These are phyloP conservation scores for Salicornia ramosissima DNA, from an alignment of 148 eudicot species.

Conservation along the genomic window DNA sequence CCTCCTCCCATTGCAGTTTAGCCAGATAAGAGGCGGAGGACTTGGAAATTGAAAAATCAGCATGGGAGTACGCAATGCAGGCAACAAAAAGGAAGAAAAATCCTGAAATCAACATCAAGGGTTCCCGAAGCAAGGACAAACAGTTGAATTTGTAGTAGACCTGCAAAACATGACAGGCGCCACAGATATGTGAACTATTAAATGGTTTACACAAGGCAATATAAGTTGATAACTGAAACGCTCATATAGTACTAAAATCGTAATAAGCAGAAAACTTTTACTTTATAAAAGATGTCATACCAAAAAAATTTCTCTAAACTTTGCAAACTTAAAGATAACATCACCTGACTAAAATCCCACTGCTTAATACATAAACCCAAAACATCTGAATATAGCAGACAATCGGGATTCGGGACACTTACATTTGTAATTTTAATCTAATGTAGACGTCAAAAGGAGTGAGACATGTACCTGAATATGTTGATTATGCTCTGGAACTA, in stretches of 20 bases:
- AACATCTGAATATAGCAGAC: background rate
- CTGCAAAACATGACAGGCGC: conserved; percentile 38
- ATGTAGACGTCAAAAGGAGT: background rate
- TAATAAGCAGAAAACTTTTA: background rate
- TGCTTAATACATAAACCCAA: background rate
- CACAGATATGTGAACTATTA: background rate
- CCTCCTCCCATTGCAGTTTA: conserved; percentile 97
- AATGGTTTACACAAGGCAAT: background rate
- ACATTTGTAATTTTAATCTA: background rate
- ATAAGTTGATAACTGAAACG: background rate
- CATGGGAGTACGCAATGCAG: conserved; percentile 71
- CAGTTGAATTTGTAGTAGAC: conserved; percentile 87
- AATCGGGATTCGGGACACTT: background rate
- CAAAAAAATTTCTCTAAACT: background rate
- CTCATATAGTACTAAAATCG: background rate
- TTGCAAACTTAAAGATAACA: background rate
- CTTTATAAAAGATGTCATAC: background rate
- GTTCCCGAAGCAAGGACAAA: conserved; percentile 73
- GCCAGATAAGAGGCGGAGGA: conserved; percentile 88
- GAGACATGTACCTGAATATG: conserved; percentile 61
- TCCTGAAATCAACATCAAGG: conserved; percentile 84
- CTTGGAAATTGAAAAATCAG: conserved; percentile 93
- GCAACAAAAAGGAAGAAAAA: conserved; percentile 82
- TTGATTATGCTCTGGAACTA: conserved; percentile 77
- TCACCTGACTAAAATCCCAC: background rate